These are phyloP conservation scores for Cladosporium halotolerans DNA, from an alignment of 2,329 filamentous ascomycete genomes.

Conservation along the genomic window DNA sequence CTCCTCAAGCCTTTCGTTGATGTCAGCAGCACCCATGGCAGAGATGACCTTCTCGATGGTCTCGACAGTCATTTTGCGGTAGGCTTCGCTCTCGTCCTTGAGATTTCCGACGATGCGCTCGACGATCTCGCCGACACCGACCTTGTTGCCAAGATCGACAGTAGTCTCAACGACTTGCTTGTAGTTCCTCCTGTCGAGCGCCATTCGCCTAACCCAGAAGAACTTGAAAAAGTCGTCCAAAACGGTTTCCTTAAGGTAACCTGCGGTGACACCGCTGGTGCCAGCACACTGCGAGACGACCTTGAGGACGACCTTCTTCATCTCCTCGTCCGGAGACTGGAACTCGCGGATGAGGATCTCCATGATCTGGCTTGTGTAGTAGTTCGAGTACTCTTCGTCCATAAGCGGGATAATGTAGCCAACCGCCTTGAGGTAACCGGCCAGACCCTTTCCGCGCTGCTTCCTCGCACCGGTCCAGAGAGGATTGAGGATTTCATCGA, in stretches of 20 bases:
- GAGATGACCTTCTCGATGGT: slow-evolving; percentile 95
- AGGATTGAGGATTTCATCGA: slow-evolving; percentile 94
- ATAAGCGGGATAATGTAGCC: slow-evolving; percentile 98
- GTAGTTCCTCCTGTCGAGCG: slow-evolving; percentile 94
- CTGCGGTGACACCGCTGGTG: slow-evolving; percentile 89
- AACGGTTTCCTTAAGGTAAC: slow-evolving; percentile 91
- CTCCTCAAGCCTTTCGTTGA: slow-evolving; percentile 87
- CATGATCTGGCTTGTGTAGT: slow-evolving; percentile 98
- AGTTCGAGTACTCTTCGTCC: slow-evolving; percentile 99
- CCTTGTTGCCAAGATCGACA: slow-evolving; percentile 93
- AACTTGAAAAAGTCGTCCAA: slow-evolving; percentile 96
- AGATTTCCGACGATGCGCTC: slow-evolving; percentile 90
- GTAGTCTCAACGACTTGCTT: slow-evolving; percentile 97
- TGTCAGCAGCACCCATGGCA: slow-evolving; percentile 85
- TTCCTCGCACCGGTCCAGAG: slow-evolving; percentile 95
- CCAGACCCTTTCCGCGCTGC: slow-evolving; percentile 91
- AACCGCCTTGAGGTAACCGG: slow-evolving; percentile 93
- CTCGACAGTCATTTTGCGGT: slow-evolving; percentile 98
- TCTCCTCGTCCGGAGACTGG: slow-evolving; percentile 94
- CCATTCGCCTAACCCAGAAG: slow-evolving; percentile 97
- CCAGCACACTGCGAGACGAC: slow-evolving; percentile 93
- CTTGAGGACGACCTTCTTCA: slow-evolving; percentile 99
- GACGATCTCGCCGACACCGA: slow-evolving; percentile 92
- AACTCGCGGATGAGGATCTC: slow-evolving; percentile 95
- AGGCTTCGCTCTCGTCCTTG: slow-evolving; percentile 96